Percentiles rank a stretch among this genome's conserved stretches.
Conservation (phyloP, 331 rosid species). For the Saraca asoca region DNA sequence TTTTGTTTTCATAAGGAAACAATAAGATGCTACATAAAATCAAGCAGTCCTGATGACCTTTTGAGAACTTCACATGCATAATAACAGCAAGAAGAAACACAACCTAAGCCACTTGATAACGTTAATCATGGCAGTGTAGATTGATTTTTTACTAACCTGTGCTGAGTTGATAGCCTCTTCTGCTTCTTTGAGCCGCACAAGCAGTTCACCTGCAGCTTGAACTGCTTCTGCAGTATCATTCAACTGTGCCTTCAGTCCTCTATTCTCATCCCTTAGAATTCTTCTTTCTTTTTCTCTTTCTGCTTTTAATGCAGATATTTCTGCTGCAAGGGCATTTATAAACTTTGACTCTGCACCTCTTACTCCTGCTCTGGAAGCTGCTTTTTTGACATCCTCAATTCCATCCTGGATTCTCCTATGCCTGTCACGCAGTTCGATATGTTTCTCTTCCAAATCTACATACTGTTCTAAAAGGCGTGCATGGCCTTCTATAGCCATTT, state of each 20-base stretch:
- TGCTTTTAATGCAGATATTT: conserved; percentile 81
- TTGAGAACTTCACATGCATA: not conserved
- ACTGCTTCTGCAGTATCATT: conserved; percentile 98
- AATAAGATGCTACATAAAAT: too few species aligned
- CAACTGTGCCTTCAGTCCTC: conserved; percentile 92
- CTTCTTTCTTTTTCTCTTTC: conserved; percentile 85
- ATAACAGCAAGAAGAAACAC: not conserved
- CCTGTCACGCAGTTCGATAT: conserved; percentile 78
- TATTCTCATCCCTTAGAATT: conserved; percentile 78
- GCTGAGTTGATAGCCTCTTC: conserved; percentile 78
- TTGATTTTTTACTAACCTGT: conserved; percentile 59
- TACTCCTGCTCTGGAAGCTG: conserved; percentile 92
- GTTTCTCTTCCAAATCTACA: conserved; percentile 98
- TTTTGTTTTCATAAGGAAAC: too few species aligned
- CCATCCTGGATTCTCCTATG: conserved; percentile 87
- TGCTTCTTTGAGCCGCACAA: conserved; percentile 87
- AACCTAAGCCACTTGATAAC: not conserved
- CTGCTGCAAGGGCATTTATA: conserved; percentile 94
- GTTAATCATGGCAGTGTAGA: conserved; percentile 8
- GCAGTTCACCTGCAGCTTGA: conserved; percentile 98
- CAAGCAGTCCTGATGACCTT: not conserved
- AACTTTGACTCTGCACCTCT: conserved; percentile 92
- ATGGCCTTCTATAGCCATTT: conserved; percentile 82
- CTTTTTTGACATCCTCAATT: conserved; percentile 88
- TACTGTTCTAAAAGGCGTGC: conserved; percentile 87